Conservation (phyloP, 257 asterid genomes). For the Nicotiana otophora region DNA sequence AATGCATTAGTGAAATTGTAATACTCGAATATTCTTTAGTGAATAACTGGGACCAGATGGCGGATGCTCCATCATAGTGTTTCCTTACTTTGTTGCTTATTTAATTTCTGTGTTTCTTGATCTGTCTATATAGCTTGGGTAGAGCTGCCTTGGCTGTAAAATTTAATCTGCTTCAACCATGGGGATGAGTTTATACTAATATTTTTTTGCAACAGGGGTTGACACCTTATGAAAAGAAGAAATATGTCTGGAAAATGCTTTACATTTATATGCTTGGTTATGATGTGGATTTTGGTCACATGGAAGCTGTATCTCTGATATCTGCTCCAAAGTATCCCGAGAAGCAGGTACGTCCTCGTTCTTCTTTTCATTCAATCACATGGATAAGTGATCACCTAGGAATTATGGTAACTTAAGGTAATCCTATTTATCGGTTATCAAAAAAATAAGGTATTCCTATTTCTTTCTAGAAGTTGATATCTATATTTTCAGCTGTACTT, state of each 20-base stretch:
- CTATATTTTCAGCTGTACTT: not conserved
- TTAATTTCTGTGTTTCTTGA: not conserved
- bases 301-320: slow-evolving; percentile 98
- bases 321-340: slow-evolving; percentile 99
- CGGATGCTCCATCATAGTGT: not conserved
- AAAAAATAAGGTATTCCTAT: not conserved
- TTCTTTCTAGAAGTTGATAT: not conserved
- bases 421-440: not conserved
- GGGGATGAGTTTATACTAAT: not conserved
- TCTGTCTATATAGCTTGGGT: not conserved
- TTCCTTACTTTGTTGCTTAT: not conserved
- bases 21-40: not conserved
- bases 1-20: not conserved
- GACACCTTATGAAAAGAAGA: slow-evolving; percentile 95
- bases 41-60: not conserved
- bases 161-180: not conserved
- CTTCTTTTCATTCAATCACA: not conserved
- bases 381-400: not conserved
- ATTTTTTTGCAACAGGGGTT: slow-evolving; percentile 50
- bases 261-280: slow-evolving; percentile 98
- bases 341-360: slow-evolving; percentile 65
- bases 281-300: slow-evolving; percentile 99
- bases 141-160: not conserved
- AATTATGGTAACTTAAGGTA: not conserved
- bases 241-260: slow-evolving; percentile 99